These are phyloP conservation scores for Ascochyta clinopodiicola DNA, from an alignment of 2,329 filamentous ascomycete genomes.

Conservation along the genomic window DNA sequence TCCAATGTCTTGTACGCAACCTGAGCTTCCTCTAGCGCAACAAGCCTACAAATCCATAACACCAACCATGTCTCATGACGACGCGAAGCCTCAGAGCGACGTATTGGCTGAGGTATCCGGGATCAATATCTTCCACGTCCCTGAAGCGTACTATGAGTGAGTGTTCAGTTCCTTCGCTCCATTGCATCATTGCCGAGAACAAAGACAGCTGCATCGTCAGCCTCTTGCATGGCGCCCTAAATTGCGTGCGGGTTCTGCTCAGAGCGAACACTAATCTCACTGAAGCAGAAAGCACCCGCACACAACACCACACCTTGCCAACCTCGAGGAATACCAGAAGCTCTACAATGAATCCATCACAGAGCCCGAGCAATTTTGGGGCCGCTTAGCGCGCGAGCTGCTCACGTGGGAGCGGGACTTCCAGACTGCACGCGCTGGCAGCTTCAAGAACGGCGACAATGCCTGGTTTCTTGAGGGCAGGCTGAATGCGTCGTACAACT, in stretches of 20 bases:
- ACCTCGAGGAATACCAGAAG: slow-evolving; percentile 67
- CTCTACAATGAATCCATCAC: slow-evolving; percentile 85
- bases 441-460: slow-evolving; percentile 78
- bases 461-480: slow-evolving; percentile 95
- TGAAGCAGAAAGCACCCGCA: slow-evolving; percentile 62
- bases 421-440: slow-evolving; percentile 82
- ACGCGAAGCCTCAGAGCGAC: slow-evolving; percentile 43
- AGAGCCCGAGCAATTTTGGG: slow-evolving; percentile 91
- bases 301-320: slow-evolving; percentile 64
- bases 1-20: too few relatives aligned
- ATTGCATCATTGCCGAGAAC: too few relatives aligned
- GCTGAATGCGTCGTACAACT: slow-evolving; percentile 97
- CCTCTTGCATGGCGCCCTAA: too few relatives aligned
- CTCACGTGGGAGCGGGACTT: slow-evolving; percentile 92
- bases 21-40: too few relatives aligned
- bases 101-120: slow-evolving; percentile 78
- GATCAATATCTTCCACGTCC: slow-evolving; percentile 74
- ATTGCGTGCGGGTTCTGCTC: too few relatives aligned
- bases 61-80: slow-evolving; percentile 57
- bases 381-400: slow-evolving; percentile 80
- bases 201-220: background rate
- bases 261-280: too few relatives aligned
- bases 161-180: too few relatives aligned
- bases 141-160: slow-evolving; percentile 56
- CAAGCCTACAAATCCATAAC: too few relatives aligned